phyloP scores from a whole-genome alignment of 2,329 filamentous ascomycete species.

The Ascochyta koolunga region DNA sequence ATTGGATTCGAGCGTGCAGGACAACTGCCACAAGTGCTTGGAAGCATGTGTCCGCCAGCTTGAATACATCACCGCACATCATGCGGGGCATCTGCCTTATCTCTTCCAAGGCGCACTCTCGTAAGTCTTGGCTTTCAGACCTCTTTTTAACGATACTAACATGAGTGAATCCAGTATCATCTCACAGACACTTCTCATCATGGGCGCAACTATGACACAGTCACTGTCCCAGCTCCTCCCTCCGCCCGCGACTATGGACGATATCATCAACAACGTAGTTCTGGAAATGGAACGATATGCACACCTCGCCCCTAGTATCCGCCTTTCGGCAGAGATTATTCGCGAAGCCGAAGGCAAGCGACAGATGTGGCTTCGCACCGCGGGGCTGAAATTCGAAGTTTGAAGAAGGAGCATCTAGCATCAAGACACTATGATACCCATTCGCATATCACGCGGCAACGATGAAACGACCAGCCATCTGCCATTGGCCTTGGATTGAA shows the following conservation, averaged over 20 bases:
- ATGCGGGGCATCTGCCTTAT: constrained; percentile 83
- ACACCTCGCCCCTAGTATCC: constrained; percentile 76
- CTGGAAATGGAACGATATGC: constrained; percentile 76
- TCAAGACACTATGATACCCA: neutral
- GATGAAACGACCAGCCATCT: neutral
- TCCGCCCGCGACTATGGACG: constrained; percentile 65
- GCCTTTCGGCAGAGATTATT: constrained; percentile 78
- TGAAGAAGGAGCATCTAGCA: constrained; percentile 27
- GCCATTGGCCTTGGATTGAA: no score
- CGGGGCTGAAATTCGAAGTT: constrained; percentile 46
- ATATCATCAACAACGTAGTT: constrained; percentile 78
- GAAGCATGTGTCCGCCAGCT: constrained; percentile 81
- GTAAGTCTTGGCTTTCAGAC: constrained; percentile 32
- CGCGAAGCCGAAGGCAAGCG: constrained; percentile 76
- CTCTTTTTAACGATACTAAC: constrained; percentile 12
- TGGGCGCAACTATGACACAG: constrained; percentile 83
- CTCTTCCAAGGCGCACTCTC: constrained; percentile 80
- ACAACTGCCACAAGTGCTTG: constrained; percentile 80
- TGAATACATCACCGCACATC: constrained; percentile 78
- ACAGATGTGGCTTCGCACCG: constrained; percentile 61
- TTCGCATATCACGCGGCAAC: neutral
- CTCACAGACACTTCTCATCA: constrained; percentile 79
- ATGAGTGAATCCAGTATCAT: constrained; percentile 66
- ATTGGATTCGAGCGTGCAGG: constrained; percentile 73
- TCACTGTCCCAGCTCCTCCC: constrained; percentile 71